These are phyloP conservation scores for Fraxinus baroniana DNA, from an alignment of 305 asterid genomes.

Conservation along the genomic window DNA sequence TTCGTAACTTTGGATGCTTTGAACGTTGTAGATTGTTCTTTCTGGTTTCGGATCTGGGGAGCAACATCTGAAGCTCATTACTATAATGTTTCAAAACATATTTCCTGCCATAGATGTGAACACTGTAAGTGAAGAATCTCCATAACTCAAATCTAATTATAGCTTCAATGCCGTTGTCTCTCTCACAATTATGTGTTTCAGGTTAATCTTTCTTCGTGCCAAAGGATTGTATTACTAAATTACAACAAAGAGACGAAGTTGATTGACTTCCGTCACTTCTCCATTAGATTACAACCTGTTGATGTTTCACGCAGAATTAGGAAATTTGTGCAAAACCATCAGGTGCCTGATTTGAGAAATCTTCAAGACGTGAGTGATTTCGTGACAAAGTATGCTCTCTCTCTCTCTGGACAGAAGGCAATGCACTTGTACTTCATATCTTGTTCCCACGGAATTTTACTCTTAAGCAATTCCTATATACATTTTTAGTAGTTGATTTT, in stretches of 20 bases:
- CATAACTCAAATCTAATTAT: neutral
- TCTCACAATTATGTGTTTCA: constrained; percentile 36
- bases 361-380: constrained; percentile 91
- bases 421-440: neutral
- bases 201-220: constrained; percentile 92
- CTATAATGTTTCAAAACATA: constrained; percentile 87
- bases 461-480: neutral
- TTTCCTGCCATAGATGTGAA: constrained; percentile 91
- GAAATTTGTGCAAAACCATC: constrained; percentile 86
- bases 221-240: constrained; percentile 85
- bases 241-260: constrained; percentile 84
- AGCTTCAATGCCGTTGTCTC: constrained; percentile 14
- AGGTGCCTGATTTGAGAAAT: constrained; percentile 77
- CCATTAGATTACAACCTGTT: constrained; percentile 86
- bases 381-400: constrained; percentile 57
- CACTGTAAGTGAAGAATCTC: constrained; percentile 55
- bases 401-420: neutral
- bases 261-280: constrained; percentile 86
- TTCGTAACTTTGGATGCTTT: neutral
- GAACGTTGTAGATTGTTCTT: constrained; percentile 68
- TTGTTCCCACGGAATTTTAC: neutral
- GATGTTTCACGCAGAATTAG: constrained; percentile 81
- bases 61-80: constrained; percentile 84
- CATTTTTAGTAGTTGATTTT: neutral
- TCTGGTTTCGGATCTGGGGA: constrained; percentile 96